Base-by-base conservation (phyloP, 805 yeast species). In the Yamadazyma philogaea region DNA sequence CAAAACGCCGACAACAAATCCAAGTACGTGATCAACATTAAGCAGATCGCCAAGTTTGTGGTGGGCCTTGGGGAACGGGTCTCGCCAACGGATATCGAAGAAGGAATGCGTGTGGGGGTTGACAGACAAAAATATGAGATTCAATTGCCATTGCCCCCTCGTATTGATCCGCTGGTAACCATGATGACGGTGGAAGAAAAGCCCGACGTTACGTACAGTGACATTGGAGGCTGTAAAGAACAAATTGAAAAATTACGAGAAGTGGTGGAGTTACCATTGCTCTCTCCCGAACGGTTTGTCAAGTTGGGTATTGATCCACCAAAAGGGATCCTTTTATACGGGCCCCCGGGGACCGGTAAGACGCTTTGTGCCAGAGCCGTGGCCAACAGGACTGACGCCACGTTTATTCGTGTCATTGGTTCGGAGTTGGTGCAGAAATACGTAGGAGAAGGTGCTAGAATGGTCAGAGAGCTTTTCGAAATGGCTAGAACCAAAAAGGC, bases 131-230 rank as follows among this genome's bases (percentile, higher is more conserved):
- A 91, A 67, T 93, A 93, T 68, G 96, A 90, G 64, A 95, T 93
- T 60, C 96, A 91, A 74, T 75, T 93, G 57, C 99, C 99, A 22
- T 75, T 93, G 51, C 99, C 99, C 8, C 99, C 99, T 43, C 77
- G 95, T 59, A 93, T 93, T 61, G 99, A 93, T 64, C 98, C 99
- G 11, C 79, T 89, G 30, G 99, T 93, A 42, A 93, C 99, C 6
- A 93, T 93, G 99, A 93, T 93, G 99, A 91, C 98, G 1, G 99
- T 93, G 37, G 99, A 93, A 66, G 99, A 93, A 68, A 93, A 93
- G 65, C 99, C 99, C 11, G 99, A 93, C 67, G 98, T 93, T 30
- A 93, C 99, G 1, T 93, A 93, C 66, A 87, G 95, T 48, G 99
- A 93, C 63, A 90, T 93, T 49, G 99, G 99, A 55, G 99, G 99